Evolutionary conservation across 73 alveolate genomes (phyloP).

Genomic region (Stentor roeselii): DNA sequence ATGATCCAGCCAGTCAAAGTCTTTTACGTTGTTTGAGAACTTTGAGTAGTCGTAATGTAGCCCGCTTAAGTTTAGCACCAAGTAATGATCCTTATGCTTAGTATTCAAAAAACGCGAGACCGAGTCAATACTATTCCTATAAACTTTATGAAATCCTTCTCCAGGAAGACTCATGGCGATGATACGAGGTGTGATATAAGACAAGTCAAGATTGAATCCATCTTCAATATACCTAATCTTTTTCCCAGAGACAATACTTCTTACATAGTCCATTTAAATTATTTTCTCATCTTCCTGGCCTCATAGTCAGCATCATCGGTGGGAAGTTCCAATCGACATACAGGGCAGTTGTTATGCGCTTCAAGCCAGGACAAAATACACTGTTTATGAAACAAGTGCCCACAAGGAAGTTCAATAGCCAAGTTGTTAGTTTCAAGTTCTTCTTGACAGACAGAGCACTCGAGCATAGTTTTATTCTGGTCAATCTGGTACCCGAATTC

Average conservation of each 20-base stretch:
- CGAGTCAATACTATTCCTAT: conserved; percentile 34
- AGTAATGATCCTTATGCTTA: conserved; percentile 46
- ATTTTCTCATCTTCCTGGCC: too few relatives aligned
- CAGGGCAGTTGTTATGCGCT: conserved; percentile 29
- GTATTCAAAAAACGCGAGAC: conserved; percentile 41
- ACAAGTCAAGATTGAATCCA: conserved; percentile 79
- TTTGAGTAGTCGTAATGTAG: conserved; percentile 46
- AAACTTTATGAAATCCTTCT: conserved; percentile 55
- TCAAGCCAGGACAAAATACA: conserved; percentile 30
- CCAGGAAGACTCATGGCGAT: conserved; percentile 92
- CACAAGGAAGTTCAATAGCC: conserved; percentile 4
- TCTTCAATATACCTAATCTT: conserved; percentile 76
- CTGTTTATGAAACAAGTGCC: conserved; percentile 26
- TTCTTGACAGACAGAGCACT: background rate
- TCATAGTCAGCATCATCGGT: too few relatives aligned
- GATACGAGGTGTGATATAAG: conserved; percentile 84
- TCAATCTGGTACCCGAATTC: too few relatives aligned
- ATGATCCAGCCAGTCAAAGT: conserved; percentile 81
- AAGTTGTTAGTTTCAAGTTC: background rate
- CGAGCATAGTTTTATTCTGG: too few relatives aligned
- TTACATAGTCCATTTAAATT: conserved; percentile 62
- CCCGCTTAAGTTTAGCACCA: conserved; percentile 64
- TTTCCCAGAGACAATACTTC: conserved; percentile 78
- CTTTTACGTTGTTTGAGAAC: conserved; percentile 54
- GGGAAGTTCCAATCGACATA: conserved; percentile 20